phyloP scores from a whole-genome alignment of 129 eudicot species.

The Rutidosis leptorrhynchoides region DNA sequence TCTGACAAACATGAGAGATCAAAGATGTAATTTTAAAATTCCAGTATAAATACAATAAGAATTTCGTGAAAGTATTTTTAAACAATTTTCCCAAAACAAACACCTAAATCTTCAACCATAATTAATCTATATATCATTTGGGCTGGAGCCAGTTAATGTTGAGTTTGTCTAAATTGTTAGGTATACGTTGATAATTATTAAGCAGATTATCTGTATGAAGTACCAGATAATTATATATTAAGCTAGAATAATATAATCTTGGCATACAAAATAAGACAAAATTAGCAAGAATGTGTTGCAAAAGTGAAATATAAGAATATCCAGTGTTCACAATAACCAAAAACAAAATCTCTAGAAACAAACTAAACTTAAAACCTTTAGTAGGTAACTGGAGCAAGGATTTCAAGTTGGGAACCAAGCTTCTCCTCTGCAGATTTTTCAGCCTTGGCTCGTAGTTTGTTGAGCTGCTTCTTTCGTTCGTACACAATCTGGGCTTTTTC shows the following conservation, averaged over 20 bases:
- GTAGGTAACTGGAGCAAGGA: constrained; percentile 70
- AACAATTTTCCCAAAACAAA: too few relatives aligned
- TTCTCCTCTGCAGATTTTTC: constrained; percentile 76
- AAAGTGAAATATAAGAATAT: constrained; percentile 26
- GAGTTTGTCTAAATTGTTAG: too few relatives aligned
- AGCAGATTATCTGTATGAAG: too few relatives aligned
- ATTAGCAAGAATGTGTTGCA: constrained; percentile 32
- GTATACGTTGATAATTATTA: too few relatives aligned
- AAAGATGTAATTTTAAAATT: too few relatives aligned
- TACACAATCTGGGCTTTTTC: constrained; percentile 56
- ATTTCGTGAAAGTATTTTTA: too few relatives aligned
- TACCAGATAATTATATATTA: neutral
- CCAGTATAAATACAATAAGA: too few relatives aligned
- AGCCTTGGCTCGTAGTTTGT: constrained; percentile 57
- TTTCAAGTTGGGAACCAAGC: constrained; percentile 68
- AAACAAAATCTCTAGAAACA: constrained; percentile 24
- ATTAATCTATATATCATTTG: too few relatives aligned
- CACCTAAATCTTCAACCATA: too few relatives aligned
- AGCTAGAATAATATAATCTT: neutral
- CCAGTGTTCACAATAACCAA: constrained; percentile 7
- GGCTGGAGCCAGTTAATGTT: too few relatives aligned
- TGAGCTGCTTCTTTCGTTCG: constrained; percentile 37
- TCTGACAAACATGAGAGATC: too few relatives aligned
- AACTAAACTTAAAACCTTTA: constrained; percentile 30
- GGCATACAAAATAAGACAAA: constrained; percentile 17